A percentile compares a stretch with the other conserved stretches of the same genome.
Evolutionary conservation across 169 alveolate species (phyloP).

Genomic region (Plasmodium ovale): DNA sequence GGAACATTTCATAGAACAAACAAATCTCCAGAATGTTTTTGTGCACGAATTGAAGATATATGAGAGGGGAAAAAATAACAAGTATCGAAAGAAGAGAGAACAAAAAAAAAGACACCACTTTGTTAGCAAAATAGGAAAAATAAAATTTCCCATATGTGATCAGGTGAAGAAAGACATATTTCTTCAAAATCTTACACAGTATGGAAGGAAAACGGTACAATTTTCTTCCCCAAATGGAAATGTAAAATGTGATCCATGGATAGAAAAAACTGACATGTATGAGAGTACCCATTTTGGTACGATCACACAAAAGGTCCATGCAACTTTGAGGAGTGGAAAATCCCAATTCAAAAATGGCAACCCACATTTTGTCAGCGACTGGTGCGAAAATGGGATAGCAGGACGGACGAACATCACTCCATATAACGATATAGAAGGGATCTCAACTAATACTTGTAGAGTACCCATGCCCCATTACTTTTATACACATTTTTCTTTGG

Average conservation of each 20-base stretch:
- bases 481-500: not conserved
- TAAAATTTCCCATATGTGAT: constrained; percentile 29
- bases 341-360: not conserved
- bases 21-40: not conserved
- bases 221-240: not conserved
- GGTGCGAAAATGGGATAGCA: not conserved
- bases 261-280: too few relatives aligned
- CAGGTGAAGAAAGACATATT: constrained; percentile 9
- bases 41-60: constrained; percentile 45
- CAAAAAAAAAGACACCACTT: constrained; percentile 29
- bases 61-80: constrained; percentile 46
- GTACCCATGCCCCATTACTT: too few relatives aligned
- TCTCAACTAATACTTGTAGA: too few relatives aligned
- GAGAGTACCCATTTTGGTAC: too few relatives aligned
- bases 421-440: not conserved
- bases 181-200: not conserved
- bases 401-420: not conserved
- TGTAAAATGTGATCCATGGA: not conserved
- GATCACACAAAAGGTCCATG: too few relatives aligned
- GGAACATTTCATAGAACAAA: too few relatives aligned
- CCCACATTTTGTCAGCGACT: not conserved
- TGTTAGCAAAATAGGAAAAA: constrained; percentile 8
- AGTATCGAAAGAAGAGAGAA: constrained; percentile 34
- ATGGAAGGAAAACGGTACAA: not conserved
- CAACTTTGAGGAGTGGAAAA: not conserved